Base-by-base conservation (phyloP, 306 rosid species). In the Neltuma alba region DNA sequence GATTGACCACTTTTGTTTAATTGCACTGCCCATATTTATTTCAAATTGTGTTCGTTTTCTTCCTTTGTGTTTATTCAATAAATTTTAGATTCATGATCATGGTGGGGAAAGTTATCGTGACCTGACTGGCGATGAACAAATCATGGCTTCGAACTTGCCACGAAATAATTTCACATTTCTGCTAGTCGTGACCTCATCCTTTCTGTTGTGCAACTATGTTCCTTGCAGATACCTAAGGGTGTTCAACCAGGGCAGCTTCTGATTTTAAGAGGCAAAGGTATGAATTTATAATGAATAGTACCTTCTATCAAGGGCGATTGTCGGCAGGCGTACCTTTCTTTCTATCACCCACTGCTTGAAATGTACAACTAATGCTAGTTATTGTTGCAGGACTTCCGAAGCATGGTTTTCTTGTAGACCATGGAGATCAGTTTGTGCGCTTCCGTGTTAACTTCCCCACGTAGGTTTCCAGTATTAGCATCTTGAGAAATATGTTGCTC, bases 191-290 rank as follows among this genome's bases (percentile, higher is more conserved):
- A 31, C 16, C 55, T 67, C 76, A 63, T 81, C 57, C 80, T 75
- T 47, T 80, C 74, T 88, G 76, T 81, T 69, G 69, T 83, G 80
- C 55, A 28, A 81, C 75, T 62, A 44, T 85, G 87, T 67, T 82
- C 74, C 74, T 72, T 74, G 76, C 89, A 95, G 99, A 89, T 95
- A 87, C 98, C 99, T 15, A 91, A 89, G 83, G 94, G 97, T 58
- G 96, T 89, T 88, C 99, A 95, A 78, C 96, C 90, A 44, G 98
- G 99, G 76, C 97, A 93, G 79, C 94, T 87, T 83, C 79, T 89
- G 78, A 81, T 79, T 57, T 84, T 95, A 81, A 90, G 98, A 86
- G 99, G 99, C 87, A 91, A 95, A 91, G 95, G 99, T 85, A 80
- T 55, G 47, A 42, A 89, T 92, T 97, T 83, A 80, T 55, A 60